Conservation (phyloP, 148 eudicot genomes). For the Rhododendron ferrugineum region DNA sequence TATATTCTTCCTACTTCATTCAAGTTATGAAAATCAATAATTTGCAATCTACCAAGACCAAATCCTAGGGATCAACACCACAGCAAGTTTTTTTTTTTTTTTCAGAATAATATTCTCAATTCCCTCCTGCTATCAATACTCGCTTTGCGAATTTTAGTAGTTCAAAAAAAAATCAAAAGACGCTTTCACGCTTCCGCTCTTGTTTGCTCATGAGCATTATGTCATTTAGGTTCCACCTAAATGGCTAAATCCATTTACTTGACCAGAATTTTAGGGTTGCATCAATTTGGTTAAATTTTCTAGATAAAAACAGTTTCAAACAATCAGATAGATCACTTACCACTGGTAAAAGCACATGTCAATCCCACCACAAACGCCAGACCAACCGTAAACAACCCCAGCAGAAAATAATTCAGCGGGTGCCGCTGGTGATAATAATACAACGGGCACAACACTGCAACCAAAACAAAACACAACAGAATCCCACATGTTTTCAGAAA, state of each 20-base stretch:
- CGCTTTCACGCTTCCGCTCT: no score
- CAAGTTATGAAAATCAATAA: not conserved
- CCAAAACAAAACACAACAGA: not conserved
- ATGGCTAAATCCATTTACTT: no score
- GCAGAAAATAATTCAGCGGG: constrained; percentile 42
- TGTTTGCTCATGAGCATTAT: not conserved
- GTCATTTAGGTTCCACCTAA: not conserved
- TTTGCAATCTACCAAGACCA: not conserved
- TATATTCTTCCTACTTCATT: not conserved
- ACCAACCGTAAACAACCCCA: constrained; percentile 35
- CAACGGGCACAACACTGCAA: constrained; percentile 46
- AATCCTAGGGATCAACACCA: not conserved
- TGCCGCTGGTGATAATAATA: constrained; percentile 35
- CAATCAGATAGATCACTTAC: constrained; percentile 15
- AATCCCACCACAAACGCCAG: constrained; percentile 44
- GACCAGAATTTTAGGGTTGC: not conserved
- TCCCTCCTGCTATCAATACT: not conserved
- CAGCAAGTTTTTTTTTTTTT: not conserved
- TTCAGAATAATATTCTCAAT: no score
- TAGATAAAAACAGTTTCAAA: not conserved
- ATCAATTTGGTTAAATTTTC: not conserved
- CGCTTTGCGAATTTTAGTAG: not conserved
- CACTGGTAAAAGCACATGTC: constrained; percentile 44
- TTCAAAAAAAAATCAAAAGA: not conserved
- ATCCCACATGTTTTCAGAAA: not conserved